Percentiles rank a stretch among this genome's conserved stretches.
These are phyloP conservation scores for Moricandia moricandioides DNA, from an alignment of 345 rosid species.

Conservation along the genomic window DNA sequence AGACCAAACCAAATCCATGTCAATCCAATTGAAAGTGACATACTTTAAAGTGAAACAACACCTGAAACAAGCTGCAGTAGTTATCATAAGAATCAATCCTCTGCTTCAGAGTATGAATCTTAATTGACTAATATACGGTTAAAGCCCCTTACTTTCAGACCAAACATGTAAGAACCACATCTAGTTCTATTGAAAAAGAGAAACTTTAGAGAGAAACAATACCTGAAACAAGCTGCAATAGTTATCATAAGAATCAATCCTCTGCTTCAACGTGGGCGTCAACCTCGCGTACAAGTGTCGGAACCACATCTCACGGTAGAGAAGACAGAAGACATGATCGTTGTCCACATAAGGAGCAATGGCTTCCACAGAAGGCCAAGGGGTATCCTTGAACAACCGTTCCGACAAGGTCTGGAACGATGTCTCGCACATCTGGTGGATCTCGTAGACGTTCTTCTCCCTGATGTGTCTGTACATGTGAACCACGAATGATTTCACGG, in stretches of 20 bases:
- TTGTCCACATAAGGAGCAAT: constrained; percentile 82
- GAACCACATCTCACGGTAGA: constrained; percentile 99
- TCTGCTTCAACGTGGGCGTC: constrained; percentile 82
- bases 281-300: constrained; percentile 91
- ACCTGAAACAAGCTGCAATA: constrained; percentile 91
- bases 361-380: constrained; percentile 96
- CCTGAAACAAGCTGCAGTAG: no score
- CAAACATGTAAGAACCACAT: neutral
- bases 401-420: constrained; percentile 90
- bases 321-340: constrained; percentile 90
- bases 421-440: constrained; percentile 97
- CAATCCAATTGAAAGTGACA: no score
- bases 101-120: no score
- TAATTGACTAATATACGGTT: no score
- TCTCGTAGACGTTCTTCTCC: constrained; percentile 98
- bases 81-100: no score
- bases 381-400: constrained; percentile 85
- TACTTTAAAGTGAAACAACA: no score
- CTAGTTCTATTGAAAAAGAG: neutral
- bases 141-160: neutral
- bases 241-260: constrained; percentile 97
- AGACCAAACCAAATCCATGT: neutral
- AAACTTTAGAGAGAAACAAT: neutral
- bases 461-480: constrained; percentile 97
- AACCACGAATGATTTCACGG: constrained; percentile 84